phyloP scores from a whole-genome alignment of 768 basidiomycete genomes.

The Suillus placidus region DNA sequence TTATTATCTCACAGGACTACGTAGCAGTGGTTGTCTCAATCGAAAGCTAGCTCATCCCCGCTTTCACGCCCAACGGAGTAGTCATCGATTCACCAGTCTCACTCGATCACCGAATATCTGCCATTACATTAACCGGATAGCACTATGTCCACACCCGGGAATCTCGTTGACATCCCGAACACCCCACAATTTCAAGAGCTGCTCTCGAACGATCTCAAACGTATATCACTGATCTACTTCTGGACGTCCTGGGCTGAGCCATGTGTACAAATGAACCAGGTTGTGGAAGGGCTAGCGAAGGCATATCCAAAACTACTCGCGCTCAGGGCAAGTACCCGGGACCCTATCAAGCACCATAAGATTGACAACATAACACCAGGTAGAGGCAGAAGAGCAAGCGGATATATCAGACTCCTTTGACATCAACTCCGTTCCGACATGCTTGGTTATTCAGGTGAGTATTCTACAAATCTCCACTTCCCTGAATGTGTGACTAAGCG shows the following conservation, averaged over 20 bases:
- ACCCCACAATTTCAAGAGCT: slow-evolving; percentile 72
- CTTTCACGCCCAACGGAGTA: neutral
- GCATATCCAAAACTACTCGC: slow-evolving; percentile 72
- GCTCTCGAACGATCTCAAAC: slow-evolving; percentile 73
- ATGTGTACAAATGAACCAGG: slow-evolving; percentile 86
- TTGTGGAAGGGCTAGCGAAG: slow-evolving; percentile 71
- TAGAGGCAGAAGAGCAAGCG: slow-evolving; percentile 77
- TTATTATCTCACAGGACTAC: neutral
- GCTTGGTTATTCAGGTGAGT: slow-evolving; percentile 78
- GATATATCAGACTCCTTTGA: slow-evolving; percentile 94
- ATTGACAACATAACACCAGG: slow-evolving; percentile 41
- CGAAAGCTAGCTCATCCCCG: neutral
- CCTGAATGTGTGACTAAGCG: neutral
- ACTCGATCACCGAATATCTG: neutral
- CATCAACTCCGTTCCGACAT: slow-evolving; percentile 85
- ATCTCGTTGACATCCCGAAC: slow-evolving; percentile 56
- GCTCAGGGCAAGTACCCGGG: slow-evolving; percentile 60
- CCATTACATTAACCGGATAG: neutral
- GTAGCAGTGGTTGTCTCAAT: neutral
- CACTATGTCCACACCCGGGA: slow-evolving; percentile 33
- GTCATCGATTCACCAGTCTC: neutral
- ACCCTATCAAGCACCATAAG: neutral
- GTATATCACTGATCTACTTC: slow-evolving; percentile 89
- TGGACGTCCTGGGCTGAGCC: slow-evolving; percentile 94
- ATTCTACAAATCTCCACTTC: slow-evolving; percentile 11